These are phyloP conservation scores for Nicotiana tomentosiformis DNA, from an alignment of 257 asterid genomes.

Conservation along the genomic window DNA sequence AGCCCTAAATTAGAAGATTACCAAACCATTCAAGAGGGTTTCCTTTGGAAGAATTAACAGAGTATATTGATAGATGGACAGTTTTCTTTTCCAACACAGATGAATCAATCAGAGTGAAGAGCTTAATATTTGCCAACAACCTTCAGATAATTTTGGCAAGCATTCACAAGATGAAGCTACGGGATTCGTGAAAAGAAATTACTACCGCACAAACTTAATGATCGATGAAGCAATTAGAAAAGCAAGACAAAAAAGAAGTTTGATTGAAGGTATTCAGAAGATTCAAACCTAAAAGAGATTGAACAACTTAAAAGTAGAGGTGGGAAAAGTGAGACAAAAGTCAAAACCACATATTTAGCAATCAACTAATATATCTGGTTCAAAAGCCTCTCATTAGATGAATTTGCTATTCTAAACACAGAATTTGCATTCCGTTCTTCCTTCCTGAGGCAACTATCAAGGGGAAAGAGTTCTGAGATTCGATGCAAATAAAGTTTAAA, in stretches of 20 bases:
- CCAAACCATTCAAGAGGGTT: neutral
- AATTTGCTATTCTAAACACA: neutral
- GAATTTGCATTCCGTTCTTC: neutral
- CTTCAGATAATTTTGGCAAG: neutral
- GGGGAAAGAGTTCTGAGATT: neutral
- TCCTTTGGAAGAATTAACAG: neutral
- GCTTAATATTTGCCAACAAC: neutral
- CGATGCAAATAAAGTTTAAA: too few relatives aligned
- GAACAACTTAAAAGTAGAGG: neutral
- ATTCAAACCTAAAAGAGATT: neutral
- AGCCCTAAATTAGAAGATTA: neutral
- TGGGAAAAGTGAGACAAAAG: neutral
- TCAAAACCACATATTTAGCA: neutral
- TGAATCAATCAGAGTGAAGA: neutral
- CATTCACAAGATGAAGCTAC: neutral
- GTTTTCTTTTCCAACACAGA: neutral
- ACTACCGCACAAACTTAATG: neutral
- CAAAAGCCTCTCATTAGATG: neutral
- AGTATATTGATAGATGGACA: neutral
- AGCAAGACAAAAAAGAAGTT: neutral
- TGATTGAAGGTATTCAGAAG: neutral
- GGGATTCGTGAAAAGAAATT: neutral
- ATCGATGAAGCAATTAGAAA: neutral
- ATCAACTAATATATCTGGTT: neutral
- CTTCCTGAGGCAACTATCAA: neutral